A percentile compares a stretch with the other conserved stretches of the same genome.
phyloP scores from a whole-genome alignment of 2,329 filamentous ascomycete genomes.

The Diaporthe aspalathi region DNA sequence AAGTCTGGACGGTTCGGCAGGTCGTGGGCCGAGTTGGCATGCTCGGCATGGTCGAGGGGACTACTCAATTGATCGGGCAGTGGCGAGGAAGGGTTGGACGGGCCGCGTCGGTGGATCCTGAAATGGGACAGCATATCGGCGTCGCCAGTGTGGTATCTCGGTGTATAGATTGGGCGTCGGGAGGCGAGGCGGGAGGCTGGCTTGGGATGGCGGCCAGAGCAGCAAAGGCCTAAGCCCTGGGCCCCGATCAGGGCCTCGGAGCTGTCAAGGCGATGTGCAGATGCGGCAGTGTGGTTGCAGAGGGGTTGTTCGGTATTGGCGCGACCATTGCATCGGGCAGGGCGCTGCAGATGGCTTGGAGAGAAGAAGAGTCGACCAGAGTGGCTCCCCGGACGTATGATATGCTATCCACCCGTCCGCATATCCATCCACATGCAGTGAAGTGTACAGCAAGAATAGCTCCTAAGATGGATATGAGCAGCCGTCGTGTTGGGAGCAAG shows the following conservation, averaged over 20 bases:
- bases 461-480: too few species aligned
- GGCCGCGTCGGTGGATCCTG: constrained; percentile 68
- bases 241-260: constrained; percentile 29
- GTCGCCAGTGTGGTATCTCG: constrained; percentile 7
- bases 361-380: not conserved
- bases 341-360: not conserved
- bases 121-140: constrained; percentile 47
- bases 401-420: not conserved
- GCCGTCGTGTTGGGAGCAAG: too few species aligned
- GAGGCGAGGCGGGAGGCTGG: constrained; percentile 13
- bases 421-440: not conserved
- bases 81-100: constrained; percentile 67
- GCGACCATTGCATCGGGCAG: constrained; percentile 36
- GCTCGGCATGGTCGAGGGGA: constrained; percentile 54
- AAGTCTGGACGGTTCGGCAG: constrained; percentile 50
- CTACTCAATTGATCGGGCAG: constrained; percentile 56
- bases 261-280: constrained; percentile 25
- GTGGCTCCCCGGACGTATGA: not conserved
- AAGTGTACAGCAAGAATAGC: too few species aligned
- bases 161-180: constrained; percentile 17
- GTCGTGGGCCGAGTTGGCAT: constrained; percentile 57
- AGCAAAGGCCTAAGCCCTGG: constrained; percentile 17
- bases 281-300: constrained; percentile 21
- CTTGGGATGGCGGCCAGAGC: constrained; percentile 20
- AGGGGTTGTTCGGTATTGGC: not conserved